Evolutionary conservation across 768 basidiomycete species (phyloP), one percentile per base, ranked within the genome.

Genomic region (Lactarius hengduanensis): DNA sequence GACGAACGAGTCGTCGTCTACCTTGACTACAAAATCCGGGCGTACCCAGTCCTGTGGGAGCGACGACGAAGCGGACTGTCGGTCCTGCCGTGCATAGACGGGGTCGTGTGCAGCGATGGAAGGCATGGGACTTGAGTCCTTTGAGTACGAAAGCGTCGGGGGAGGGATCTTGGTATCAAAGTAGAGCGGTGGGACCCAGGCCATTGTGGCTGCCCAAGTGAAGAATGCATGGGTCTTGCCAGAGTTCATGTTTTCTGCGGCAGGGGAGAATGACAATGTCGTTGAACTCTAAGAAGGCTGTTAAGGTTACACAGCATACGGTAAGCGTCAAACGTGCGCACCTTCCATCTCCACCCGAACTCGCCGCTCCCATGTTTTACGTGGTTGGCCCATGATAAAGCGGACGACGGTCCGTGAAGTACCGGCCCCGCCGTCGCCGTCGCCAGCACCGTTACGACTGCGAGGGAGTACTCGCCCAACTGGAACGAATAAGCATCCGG

Each of bases 171-270:
- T 78, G 59, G 80, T 77, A 69, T 83, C 78, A 70, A 77, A 75
- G 73, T 89, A 88, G 45, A 90, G 80, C 22, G 91, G 88, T 50
- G 94, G 94, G 0, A 98, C 94, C 85, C 92, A 94, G 11, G 94
- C 94, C 71, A 92, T 88, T 73, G 88, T 84, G 43, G 92, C 85
- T 5, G 96, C 93, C 96, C 96, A 98, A 16, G 86, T 85, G 80
- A 95, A 98, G 79, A 89, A 98, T 2, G 89, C 85, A 73, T 96
- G 83, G 5, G 92, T 91, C 77, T 98, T 98, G 64, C 96, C 96
- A 57, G 84, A 80, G 77, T 98, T 98, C 96, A 98, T 98, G 76
- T 98, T 97, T 78, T 98, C 96, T 11, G 84, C 73, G 54, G 89
- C 86, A n/a, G 32, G 93, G 91, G 54, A 97, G 82, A 57, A 96